Conservation (phyloP, 768 basidiomycete species). For the Mrakia gelida region DNA sequence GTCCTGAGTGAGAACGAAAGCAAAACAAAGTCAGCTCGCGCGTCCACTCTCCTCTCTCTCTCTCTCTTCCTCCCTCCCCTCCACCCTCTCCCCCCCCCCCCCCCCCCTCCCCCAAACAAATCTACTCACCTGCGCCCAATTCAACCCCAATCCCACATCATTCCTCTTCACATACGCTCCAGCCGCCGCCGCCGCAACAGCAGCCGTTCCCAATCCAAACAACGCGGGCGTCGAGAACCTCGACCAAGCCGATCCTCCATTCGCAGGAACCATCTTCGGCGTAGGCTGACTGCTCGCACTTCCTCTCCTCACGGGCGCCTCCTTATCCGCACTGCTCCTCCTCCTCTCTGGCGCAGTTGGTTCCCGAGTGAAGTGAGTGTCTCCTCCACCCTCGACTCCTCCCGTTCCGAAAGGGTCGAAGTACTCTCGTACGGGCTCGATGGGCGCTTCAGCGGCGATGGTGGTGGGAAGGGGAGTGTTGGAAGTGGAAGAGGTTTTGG, state of each 20-base stretch:
- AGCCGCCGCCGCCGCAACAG: conserved; percentile 28
- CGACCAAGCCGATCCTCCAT: conserved; percentile 5
- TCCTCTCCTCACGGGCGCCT: background rate
- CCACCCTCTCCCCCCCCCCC: background rate
- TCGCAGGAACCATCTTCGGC: conserved; percentile 5
- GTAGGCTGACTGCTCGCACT: conserved; percentile 24
- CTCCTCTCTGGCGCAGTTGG: background rate
- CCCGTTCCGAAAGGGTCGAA: conserved; percentile 19
- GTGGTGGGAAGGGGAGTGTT: too few species aligned
- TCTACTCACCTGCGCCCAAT: conserved; percentile 29
- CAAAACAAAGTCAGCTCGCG: too few species aligned
- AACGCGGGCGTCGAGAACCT: conserved; percentile 20
- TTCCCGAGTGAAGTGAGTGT: conserved; percentile 20
- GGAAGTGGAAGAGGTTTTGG: too few species aligned
- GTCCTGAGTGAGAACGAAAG: conserved; percentile 46
- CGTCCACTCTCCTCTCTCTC: background rate
- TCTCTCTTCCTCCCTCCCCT: background rate
- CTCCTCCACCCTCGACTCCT: conserved; percentile 20
- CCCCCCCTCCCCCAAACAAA: background rate
- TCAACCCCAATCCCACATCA: conserved; percentile 17
- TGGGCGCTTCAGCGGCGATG: too few species aligned
- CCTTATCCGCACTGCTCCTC: background rate
- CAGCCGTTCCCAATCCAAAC: conserved; percentile 29
- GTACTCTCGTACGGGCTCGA: conserved; percentile 17
- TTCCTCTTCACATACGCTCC: conserved; percentile 32